These are phyloP conservation scores for Crithidia sp. DNA, from an alignment of 208 protist genomes.

Conservation along the genomic window DNA sequence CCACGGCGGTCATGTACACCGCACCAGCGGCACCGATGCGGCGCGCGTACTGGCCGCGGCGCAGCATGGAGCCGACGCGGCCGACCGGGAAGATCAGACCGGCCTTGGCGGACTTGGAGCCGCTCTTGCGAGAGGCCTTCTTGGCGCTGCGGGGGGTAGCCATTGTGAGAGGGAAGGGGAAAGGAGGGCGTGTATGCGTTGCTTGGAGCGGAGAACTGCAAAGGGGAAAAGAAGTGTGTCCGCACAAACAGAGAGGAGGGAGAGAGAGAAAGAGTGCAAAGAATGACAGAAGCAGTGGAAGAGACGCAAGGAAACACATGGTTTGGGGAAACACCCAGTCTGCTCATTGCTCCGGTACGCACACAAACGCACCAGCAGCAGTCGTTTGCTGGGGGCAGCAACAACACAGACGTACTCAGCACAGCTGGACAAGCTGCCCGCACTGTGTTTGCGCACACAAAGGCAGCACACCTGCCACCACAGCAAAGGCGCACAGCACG, in stretches of 20 bases:
- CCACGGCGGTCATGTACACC: conserved; percentile 98
- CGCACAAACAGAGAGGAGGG: background rate
- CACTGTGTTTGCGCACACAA: no score
- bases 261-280: background rate
- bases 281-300: background rate
- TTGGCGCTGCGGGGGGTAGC: conserved; percentile 72
- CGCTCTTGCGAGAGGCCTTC: conserved; percentile 79
- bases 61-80: conserved; percentile 96
- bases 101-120: conserved; percentile 94
- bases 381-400: no score
- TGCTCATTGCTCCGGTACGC: no score
- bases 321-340: no score
- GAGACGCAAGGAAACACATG: no score
- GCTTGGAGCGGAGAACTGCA: background rate
- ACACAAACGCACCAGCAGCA: no score
- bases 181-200: background rate
- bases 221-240: background rate
- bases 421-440: no score
- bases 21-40: conserved; percentile 97
- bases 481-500: no score
- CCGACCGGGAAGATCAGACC: conserved; percentile 99
- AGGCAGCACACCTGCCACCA: no score
- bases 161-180: conserved; percentile 33
- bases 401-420: no score
- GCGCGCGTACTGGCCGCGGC: conserved; percentile 96